Conservation (phyloP, 768 basidiomycete genomes). For the Suillus plorans region DNA sequence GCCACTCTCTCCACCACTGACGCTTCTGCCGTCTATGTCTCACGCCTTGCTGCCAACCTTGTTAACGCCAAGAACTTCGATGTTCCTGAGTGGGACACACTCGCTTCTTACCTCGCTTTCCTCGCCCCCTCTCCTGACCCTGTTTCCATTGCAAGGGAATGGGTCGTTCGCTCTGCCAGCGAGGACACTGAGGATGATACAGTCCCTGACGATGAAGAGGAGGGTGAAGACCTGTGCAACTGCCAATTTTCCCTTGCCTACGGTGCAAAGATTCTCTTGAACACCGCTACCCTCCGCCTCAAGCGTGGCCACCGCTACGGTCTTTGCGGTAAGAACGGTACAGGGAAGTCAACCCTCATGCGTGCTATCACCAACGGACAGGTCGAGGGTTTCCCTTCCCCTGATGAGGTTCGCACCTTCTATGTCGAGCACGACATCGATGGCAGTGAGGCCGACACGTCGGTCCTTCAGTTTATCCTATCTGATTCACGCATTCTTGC, state of each 20-base stretch:
- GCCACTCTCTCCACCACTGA: slow-evolving; percentile 57
- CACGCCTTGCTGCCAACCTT: slow-evolving; percentile 81
- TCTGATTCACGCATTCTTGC: slow-evolving; percentile 81
- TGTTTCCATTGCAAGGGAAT: slow-evolving; percentile 68
- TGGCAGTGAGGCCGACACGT: slow-evolving; percentile 89
- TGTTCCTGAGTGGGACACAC: slow-evolving; percentile 79
- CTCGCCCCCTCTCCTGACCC: slow-evolving; percentile 65
- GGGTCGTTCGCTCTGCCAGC: slow-evolving; percentile 87
- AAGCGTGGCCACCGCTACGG: slow-evolving; percentile 99
- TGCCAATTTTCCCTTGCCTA: slow-evolving; percentile 99
- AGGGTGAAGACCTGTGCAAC: slow-evolving; percentile 98
- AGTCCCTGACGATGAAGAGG: slow-evolving; percentile 86
- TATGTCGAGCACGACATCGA: slow-evolving; percentile 99
- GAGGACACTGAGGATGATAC: slow-evolving; percentile 69
- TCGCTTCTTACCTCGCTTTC: slow-evolving; percentile 76
- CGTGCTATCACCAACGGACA: slow-evolving; percentile 92
- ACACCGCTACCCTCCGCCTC: slow-evolving; percentile 94
- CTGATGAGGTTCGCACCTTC: slow-evolving; percentile 96
- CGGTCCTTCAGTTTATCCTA: slow-evolving; percentile 87
- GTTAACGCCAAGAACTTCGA: slow-evolving; percentile 93
- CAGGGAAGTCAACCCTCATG: slow-evolving; percentile 95
- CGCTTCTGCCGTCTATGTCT: slow-evolving; percentile 64
- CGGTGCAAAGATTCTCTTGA: slow-evolving; percentile 97
- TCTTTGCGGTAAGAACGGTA: slow-evolving; percentile 98
- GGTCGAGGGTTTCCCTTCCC: slow-evolving; percentile 98